Percentiles rank a stretch among this genome's conserved stretches.
Conservation (phyloP, 495 filamentous ascomycete genomes). For the Aspergillus sclerotiicarbonarius region DNA sequence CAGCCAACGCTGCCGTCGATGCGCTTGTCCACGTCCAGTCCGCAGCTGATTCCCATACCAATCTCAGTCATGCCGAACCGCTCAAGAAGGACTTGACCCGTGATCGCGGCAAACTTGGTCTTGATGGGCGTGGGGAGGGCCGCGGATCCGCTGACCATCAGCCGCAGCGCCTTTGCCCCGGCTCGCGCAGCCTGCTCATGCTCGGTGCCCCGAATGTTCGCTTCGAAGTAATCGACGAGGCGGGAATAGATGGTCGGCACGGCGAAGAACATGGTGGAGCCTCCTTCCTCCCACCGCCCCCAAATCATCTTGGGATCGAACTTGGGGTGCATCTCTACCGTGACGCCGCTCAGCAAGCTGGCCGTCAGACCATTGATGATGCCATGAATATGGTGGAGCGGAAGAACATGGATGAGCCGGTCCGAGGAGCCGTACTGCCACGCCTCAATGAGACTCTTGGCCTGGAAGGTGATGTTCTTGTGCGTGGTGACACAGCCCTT, state of each 20-base stretch:
- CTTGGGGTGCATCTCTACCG: conserved; percentile 45
- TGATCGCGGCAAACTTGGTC: conserved; percentile 40
- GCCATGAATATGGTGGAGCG: conserved; percentile 45
- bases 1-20: conserved; percentile 48
- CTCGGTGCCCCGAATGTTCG: conserved; percentile 40
- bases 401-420: conserved; percentile 45
- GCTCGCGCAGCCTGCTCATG: conserved; percentile 29
- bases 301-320: conserved; percentile 46
- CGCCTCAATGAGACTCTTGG: conserved; percentile 35
- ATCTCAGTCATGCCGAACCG: conserved; percentile 51
- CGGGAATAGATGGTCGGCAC: conserved; percentile 49
- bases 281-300: conserved; percentile 38
- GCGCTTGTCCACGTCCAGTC: conserved; percentile 33
- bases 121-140: conserved; percentile 44
- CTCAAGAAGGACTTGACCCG: conserved; percentile 42
- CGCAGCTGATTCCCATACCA: conserved; percentile 47
- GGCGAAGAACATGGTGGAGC: conserved; percentile 44
- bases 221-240: conserved; percentile 45
- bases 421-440: conserved; percentile 38
- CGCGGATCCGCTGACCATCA: conserved; percentile 44
- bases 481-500: conserved; percentile 47
- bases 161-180: conserved; percentile 35
- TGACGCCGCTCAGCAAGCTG: conserved; percentile 37
- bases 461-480: conserved; percentile 45
- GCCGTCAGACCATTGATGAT: conserved; percentile 44